Conservation (phyloP, 2,329 filamentous ascomycete species). For the Trichoderma asperellum region DNA sequence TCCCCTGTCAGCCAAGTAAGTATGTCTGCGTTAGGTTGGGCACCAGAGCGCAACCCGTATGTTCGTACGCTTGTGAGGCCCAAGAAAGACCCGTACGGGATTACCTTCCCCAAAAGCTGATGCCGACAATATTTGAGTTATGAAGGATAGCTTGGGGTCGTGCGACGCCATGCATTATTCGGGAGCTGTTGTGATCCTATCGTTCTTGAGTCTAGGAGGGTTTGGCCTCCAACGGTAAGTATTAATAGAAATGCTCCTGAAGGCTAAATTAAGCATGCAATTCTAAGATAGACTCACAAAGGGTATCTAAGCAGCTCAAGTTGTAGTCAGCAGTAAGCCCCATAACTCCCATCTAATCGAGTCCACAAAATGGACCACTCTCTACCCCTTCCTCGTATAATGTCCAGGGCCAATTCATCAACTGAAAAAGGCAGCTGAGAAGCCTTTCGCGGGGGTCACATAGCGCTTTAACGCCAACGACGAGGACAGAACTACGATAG, state of each 20-base stretch:
- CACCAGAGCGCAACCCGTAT: background rate
- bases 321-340: background rate
- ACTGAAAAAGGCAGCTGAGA: constrained; percentile 4
- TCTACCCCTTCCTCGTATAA: background rate
- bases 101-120: background rate
- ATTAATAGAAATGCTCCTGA: background rate
- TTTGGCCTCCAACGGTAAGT: background rate
- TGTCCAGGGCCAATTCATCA: background rate
- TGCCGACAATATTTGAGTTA: background rate
- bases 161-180: too few species aligned
- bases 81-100: background rate
- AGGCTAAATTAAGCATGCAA: background rate
- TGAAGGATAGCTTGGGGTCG: background rate
- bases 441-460: constrained; percentile 5
- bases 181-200: background rate
- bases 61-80: background rate
- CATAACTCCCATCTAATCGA: background rate
- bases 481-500: background rate
- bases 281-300: background rate
- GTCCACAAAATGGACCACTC: constrained; percentile 1
- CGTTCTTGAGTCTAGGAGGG: background rate
- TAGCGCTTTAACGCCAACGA: background rate
- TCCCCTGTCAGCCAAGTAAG: background rate
- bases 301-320: background rate
- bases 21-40: background rate